A percentile compares a stretch with the other conserved stretches of the same genome.
Conservation (phyloP, 257 asterid species). For the Jaltomata sinuosa region DNA sequence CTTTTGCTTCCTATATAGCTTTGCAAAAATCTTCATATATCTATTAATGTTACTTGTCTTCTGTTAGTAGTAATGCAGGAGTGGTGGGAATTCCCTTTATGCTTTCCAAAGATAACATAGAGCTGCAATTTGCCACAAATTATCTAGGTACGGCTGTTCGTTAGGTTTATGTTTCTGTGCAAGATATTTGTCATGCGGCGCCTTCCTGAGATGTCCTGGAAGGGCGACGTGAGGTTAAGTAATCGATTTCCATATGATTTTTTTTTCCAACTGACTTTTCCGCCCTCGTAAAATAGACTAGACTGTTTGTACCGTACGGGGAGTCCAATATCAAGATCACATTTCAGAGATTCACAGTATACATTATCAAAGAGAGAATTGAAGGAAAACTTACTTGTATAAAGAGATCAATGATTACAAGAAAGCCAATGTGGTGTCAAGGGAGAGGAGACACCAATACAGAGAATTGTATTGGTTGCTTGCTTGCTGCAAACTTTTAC, state of each 20-base stretch:
- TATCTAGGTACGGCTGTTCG: constrained; percentile 44
- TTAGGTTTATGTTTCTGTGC: neutral
- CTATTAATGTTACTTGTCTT: neutral
- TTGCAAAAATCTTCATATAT: neutral
- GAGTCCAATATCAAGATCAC: neutral
- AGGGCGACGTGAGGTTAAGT: neutral
- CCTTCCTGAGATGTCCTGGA: neutral
- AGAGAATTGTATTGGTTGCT: no score
- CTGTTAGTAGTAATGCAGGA: constrained; percentile 73
- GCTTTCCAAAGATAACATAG: constrained; percentile 69
- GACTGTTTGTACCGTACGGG: neutral
- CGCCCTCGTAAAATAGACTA: neutral
- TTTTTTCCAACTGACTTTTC: neutral
- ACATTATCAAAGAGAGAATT: no score
- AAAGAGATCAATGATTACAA: no score
- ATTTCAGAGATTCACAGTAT: no score
- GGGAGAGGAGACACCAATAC: no score
- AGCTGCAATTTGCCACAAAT: constrained; percentile 81
- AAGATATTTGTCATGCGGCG: neutral
- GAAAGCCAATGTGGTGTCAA: no score
- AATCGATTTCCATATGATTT: neutral
- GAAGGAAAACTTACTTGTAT: no score
- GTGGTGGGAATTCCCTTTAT: constrained; percentile 54
- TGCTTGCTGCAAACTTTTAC: no score
- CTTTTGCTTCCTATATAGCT: neutral